These are phyloP conservation scores for Chytriomyces sp. DNA, from an alignment of 192 early-diverging fungal genomes.

Conservation along the genomic window DNA sequence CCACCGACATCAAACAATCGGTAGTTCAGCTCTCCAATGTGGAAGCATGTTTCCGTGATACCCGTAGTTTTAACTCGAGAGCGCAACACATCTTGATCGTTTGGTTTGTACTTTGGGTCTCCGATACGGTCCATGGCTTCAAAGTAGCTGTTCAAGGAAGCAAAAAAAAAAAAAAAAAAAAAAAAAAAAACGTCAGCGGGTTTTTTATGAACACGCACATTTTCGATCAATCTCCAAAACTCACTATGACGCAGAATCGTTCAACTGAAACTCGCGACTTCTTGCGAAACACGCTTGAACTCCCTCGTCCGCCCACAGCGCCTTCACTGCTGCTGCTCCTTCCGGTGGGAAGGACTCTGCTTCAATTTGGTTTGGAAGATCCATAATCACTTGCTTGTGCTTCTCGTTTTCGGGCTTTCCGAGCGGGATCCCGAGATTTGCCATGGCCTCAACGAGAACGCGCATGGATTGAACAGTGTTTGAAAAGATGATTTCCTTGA, in stretches of 20 bases:
- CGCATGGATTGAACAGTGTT: conserved; percentile 97
- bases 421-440: conserved; percentile 77
- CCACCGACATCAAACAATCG: conserved; percentile 98
- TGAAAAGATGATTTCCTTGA: conserved; percentile 95
- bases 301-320: conserved; percentile 84
- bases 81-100: conserved; percentile 95
- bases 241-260: conserved; percentile 94
- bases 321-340: conserved; percentile 78
- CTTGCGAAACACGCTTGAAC: conserved; percentile 82
- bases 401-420: conserved; percentile 70
- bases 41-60: conserved; percentile 94
- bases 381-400: conserved; percentile 75
- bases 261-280: conserved; percentile 91
- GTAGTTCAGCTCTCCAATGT: conserved; percentile 90
- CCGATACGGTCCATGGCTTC: conserved; percentile 89
- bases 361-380: conserved; percentile 86
- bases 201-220: too few species aligned
- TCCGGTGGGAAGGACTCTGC: conserved; percentile 82
- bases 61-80: conserved; percentile 97
- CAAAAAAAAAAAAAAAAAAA: conserved; percentile 24
- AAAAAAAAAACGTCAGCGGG: neutral
- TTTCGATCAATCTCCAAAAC: conserved; percentile 25
- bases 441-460: conserved; percentile 95
- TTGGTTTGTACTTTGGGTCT: conserved; percentile 79
- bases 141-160: conserved; percentile 76